These are phyloP conservation scores for Hyphodiscus sp. DNA, from an alignment of 2,329 filamentous ascomycete genomes.

Conservation along the genomic window DNA sequence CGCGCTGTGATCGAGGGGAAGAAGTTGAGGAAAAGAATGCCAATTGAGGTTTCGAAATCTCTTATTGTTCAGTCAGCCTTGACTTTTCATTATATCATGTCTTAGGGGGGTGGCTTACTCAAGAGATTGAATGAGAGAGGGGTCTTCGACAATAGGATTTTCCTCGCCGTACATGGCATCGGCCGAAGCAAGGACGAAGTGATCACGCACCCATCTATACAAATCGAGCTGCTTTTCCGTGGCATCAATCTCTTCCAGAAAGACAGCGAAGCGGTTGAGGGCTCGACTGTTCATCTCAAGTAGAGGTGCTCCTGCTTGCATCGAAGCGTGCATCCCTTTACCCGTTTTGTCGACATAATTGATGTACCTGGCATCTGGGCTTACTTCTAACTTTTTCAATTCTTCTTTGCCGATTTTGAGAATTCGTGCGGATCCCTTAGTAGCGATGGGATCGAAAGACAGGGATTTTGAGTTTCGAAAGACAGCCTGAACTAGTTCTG, in stretches of 20 bases:
- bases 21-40: conserved; percentile 25
- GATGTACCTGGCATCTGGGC: background rate
- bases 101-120: conserved; percentile 19
- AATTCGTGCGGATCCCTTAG: conserved; percentile 32
- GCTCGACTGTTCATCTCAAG: background rate
- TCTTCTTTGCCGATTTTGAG: conserved; percentile 27
- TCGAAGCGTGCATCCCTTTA: background rate
- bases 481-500: conserved; percentile 33
- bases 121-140: conserved; percentile 32
- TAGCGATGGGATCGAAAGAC: conserved; percentile 37
- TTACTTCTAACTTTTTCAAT: background rate
- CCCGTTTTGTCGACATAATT: conserved; percentile 11
- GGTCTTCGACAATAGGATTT: conserved; percentile 16
- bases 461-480: conserved; percentile 34
- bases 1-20: conserved; percentile 28
- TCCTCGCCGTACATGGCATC: background rate
- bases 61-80: conserved; percentile 3
- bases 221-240: background rate
- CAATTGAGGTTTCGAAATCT: conserved; percentile 25
- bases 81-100: background rate
- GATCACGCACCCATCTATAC: background rate
- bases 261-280: background rate
- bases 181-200: background rate
- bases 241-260: background rate
- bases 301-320: background rate